Evolutionary conservation across 1,284 basidiomycete genomes (phyloP), one percentile per base, ranked within the genome.

Genomic region (Cutaneotrichosporon sp.): DNA sequence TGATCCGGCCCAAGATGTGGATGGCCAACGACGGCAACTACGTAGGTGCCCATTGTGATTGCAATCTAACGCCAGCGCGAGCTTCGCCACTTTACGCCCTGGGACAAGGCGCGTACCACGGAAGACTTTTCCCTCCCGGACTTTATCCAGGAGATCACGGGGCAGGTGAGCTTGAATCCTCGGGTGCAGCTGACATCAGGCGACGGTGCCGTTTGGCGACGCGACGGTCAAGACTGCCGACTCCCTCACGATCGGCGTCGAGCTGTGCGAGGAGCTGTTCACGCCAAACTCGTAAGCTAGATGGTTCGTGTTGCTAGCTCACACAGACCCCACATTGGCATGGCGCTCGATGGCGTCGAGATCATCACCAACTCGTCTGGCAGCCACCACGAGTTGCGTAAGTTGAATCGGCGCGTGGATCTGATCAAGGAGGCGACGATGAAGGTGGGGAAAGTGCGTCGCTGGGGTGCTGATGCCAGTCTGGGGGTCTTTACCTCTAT

Each of bases 1-100:
- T 96, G 62, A 97, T 98, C 63, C 83, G 96, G 12, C 96, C 94
- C 0, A 98, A 98, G 77, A 93, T 98, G 91, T 98, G 94, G 94
- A 80, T 98, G 55, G 94, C 94, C 3, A 98, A 98, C 68, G 92
- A 97, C 65, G 94, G 94, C 10, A 97, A 98, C 72, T 98, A 98
- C 72, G 74, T 76, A 56, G 60, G 66, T 44, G 14, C 18, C 7
- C 37, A 40, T 5, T 9, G 17, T 7, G 4, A n/a, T 26, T 21
- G 33, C 42, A 4, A 46, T 21, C 49, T 55, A 20, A 57, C 43
- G 4, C 2, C 46, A 77, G 75, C 86, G 94, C 42, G 94, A 98
- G 75, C 80, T 97, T 64, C 80, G 96, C 34, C 94, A 90, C 76
- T 98, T 98, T 65, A 92, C 94, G 1, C 92, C 94, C 0, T 98